Evolutionary conservation across 306 rosid species (phyloP).

Genomic region (Cucurbita moschata): DNA sequence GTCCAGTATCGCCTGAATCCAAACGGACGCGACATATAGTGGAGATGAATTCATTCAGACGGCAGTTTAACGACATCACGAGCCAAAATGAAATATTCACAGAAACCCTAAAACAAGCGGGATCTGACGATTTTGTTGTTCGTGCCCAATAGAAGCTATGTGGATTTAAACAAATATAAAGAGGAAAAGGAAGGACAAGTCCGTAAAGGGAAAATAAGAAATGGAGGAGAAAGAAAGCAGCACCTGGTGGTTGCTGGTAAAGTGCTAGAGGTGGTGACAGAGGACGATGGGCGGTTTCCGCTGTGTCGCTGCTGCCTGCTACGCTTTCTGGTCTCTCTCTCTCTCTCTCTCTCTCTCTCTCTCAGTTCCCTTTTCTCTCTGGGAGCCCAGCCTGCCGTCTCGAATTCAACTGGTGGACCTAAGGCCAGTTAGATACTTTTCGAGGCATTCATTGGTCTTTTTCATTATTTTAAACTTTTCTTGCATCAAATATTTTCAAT

Average conservation of each 20-base stretch:
- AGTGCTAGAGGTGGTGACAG: not conserved
- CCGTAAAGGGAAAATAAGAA: not conserved
- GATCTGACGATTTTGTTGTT: conserved; percentile 11
- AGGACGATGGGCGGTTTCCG: not conserved
- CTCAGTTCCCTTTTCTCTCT: not conserved
- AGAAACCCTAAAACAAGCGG: conserved; percentile 5
- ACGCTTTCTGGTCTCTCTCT: not conserved
- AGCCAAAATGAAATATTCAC: not conserved
- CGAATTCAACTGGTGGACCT: conserved; percentile 10
- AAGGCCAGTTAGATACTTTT: conserved; percentile 8
- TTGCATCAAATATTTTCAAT: not conserved
- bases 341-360: not conserved
- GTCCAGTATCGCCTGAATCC: not conserved
- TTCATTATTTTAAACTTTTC: not conserved
- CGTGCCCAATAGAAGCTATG: not conserved
- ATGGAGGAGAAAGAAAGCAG: not conserved
- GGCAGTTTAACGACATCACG: not conserved
- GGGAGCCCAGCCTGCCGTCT: conserved; percentile 1
- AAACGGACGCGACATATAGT: not conserved
- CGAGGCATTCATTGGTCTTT: conserved; percentile 6
- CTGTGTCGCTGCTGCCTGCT: conserved; percentile 9
- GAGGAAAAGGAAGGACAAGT: not conserved
- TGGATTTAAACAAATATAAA: not conserved
- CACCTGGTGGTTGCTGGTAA: conserved; percentile 1
- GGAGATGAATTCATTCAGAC: not conserved